These are phyloP conservation scores for Crithidia brevicula DNA, from an alignment of 208 protist genomes.

Conservation along the genomic window DNA sequence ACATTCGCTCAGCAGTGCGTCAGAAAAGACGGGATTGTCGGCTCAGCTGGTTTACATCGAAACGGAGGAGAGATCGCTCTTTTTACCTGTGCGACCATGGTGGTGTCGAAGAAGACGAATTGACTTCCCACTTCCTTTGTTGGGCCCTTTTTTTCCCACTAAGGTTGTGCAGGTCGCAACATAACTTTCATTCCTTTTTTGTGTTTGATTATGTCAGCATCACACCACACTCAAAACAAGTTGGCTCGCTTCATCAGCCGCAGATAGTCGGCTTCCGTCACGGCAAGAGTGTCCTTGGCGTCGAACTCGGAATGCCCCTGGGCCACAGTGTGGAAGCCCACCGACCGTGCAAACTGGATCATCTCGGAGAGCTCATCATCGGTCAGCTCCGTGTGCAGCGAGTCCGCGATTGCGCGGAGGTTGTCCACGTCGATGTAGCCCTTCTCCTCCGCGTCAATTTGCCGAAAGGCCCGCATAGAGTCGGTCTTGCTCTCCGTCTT, in stretches of 20 bases:
- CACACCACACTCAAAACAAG: constrained; percentile 55
- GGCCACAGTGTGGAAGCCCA: constrained; percentile 25
- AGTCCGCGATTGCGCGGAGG: constrained; percentile 91
- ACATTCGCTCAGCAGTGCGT: background rate
- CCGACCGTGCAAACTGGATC: constrained; percentile 94
- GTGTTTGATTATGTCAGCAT: no score
- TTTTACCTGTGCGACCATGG: no score
- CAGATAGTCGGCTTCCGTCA: constrained; percentile 96
- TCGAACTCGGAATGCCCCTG: constrained; percentile 59
- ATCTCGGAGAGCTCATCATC: constrained; percentile 98
- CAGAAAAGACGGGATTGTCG: background rate
- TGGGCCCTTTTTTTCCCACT: no score
- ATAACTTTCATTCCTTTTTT: no score
- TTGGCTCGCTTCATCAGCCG: constrained; percentile 97
- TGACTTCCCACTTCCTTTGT: background rate
- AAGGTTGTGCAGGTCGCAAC: no score
- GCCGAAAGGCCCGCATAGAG: constrained; percentile 91
- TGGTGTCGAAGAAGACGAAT: background rate
- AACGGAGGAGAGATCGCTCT: background rate
- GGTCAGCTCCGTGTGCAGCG: constrained; percentile 93
- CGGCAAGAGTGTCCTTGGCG: constrained; percentile 60
- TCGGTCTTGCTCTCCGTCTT: constrained; percentile 83
- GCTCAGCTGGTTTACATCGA: background rate
- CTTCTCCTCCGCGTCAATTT: constrained; percentile 93
- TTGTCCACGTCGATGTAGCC: constrained; percentile 96